Evolutionary conservation across 2,329 filamentous ascomycete species (phyloP), one percentile per base, ranked within the genome.

Genomic region (Colletotrichum truncatum): DNA sequence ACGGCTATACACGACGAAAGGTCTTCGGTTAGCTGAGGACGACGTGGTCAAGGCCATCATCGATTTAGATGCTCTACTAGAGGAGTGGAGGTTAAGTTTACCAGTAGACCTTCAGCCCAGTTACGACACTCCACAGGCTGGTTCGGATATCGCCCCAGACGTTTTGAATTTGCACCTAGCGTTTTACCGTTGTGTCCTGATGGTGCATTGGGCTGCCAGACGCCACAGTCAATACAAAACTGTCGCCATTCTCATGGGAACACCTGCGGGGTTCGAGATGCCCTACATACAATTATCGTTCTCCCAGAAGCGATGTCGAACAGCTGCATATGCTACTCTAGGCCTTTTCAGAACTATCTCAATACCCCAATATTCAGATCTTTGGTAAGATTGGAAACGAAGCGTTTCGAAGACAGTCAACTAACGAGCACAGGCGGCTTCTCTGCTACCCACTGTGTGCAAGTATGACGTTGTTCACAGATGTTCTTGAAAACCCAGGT

Each of bases 401-500:
- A n/a, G 8, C 14, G n/a, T 36, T 10, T 16, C 6, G 21, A 30
- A 11, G 32, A 34, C 14, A 36, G 4, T 6, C 6, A 6, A 11
- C 45, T 58, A 3, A 66, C 11, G 26, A 14, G 11, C 2, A 4
- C 34, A 68, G 66, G 66, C 63, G 66, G 16, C 51, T 55, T 2
- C 25, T 68, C 26, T 66, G 56, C 28, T 66, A 68, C 14, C 66
- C 66, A 1, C 34, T 68, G 3, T 68, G 57, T 46, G 66, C 66
- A 10, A 39, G 46, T 6, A 48, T 66, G 32, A 55, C 64, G 6
- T 57, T 68, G 7, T 12, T 68, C 14, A 46, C 63, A 16, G 53
- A 63, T n/a, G 63, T 68, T 12, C 48, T 68, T 6, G 66, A 68
- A 48, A 65, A 55, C n/a, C 63, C 57, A 16, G 53, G 34, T 4